These are phyloP conservation scores for Apiospora kogelbergensis DNA, from an alignment of 2,329 filamentous ascomycete genomes.

Conservation along the genomic window DNA sequence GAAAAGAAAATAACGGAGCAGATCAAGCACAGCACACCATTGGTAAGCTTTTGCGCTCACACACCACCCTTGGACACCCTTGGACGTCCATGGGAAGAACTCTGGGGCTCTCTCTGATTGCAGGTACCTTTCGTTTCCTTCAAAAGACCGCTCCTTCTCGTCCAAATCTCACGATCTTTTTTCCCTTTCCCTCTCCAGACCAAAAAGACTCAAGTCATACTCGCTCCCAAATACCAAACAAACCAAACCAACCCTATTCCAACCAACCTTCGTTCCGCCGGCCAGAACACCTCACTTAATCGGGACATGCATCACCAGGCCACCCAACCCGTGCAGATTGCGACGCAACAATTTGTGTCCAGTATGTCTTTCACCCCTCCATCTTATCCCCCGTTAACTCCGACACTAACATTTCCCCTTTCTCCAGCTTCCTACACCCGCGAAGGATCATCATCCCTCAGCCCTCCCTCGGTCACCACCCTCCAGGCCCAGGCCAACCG, in stretches of 20 bases:
- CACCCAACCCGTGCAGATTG: constrained; percentile 1
- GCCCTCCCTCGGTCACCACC: not conserved
- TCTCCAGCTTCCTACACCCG: not conserved
- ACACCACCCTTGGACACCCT: not conserved
- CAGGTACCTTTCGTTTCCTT: not conserved
- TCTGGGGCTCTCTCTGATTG: not conserved
- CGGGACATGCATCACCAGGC: constrained; percentile 4
- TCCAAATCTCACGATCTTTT: not conserved
- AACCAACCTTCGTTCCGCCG: not conserved
- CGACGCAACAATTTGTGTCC: constrained; percentile 6
- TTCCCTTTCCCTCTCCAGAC: not conserved
- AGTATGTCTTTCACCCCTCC: not conserved
- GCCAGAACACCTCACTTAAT: not conserved
- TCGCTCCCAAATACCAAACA: not conserved
- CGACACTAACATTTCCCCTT: not conserved
- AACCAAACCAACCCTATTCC: not conserved
- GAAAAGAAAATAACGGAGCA: not conserved
- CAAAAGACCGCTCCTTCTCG: not conserved
- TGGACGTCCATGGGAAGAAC: too few species aligned
- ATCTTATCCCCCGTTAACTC: not conserved
- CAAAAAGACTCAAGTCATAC: not conserved
- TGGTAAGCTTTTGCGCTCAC: constrained; percentile 3
- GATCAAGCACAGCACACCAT: not conserved
- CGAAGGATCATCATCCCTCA: constrained; percentile 7
- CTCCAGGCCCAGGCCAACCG: not conserved